A percentile compares a stretch with the other conserved stretches of the same genome.
phyloP scores from a whole-genome alignment of 305 asterid species.

The Solanum hybrid region DNA sequence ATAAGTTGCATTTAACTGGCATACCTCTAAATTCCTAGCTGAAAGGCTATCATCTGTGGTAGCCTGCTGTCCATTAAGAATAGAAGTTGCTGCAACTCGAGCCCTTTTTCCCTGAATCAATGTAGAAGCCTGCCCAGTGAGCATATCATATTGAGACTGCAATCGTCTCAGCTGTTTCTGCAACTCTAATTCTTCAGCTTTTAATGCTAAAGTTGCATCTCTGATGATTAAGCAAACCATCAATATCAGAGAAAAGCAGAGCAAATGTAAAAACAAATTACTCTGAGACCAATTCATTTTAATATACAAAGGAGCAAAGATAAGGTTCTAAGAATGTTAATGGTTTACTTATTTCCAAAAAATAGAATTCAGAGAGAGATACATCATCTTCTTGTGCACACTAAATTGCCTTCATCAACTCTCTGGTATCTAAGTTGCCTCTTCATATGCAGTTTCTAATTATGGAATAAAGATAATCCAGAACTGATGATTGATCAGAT shows the following conservation, averaged over 20 bases:
- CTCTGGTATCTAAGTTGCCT: not conserved
- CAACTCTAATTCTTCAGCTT: conserved; percentile 80
- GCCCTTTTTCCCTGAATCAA: conserved; percentile 87
- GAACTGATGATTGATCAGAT: not conserved
- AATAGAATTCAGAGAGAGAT: not conserved
- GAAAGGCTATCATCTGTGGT: conserved; percentile 79
- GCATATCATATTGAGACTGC: conserved; percentile 80
- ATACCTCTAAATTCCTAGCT: conserved; percentile 86
- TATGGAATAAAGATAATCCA: not conserved
- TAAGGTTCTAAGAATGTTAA: not conserved
- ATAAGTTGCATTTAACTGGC: conserved; percentile 9
- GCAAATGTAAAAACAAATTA: not conserved
- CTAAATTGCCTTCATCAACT: not conserved
- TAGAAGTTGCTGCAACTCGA: conserved; percentile 85
- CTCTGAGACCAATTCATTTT: not conserved
- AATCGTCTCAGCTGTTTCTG: conserved; percentile 85
- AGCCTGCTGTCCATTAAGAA: conserved; percentile 70
- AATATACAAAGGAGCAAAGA: not conserved
- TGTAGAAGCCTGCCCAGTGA: conserved; percentile 80
- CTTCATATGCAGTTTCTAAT: not conserved
- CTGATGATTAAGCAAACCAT: conserved; percentile 35
- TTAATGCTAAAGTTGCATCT: conserved; percentile 79
- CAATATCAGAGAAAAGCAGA: conserved; percentile 17
- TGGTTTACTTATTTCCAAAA: not conserved
- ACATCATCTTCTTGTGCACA: not conserved